phyloP scores from a whole-genome alignment of 164 flowering plant genomes.

The Nymphaea thermarum region DNA sequence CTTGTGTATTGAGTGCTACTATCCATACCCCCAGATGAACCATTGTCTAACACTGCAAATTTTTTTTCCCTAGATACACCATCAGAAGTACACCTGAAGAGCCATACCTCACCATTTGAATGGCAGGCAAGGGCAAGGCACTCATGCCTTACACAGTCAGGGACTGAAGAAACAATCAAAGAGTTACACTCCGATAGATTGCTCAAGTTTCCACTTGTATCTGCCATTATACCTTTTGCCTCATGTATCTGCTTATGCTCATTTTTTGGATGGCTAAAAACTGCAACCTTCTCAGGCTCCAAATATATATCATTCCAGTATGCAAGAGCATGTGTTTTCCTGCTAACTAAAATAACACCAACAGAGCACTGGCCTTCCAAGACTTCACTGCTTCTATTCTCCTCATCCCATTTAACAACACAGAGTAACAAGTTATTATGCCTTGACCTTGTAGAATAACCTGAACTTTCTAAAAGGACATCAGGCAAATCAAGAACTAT shows the following conservation, averaged over 20 bases:
- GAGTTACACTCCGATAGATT: slow-evolving; percentile 23
- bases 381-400: slow-evolving; percentile 12
- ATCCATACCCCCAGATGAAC: slow-evolving; percentile 19
- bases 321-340: slow-evolving; percentile 35
- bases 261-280: slow-evolving; percentile 15
- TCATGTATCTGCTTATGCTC: neutral
- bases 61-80: slow-evolving; percentile 29
- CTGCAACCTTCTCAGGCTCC: slow-evolving; percentile 17
- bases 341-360: slow-evolving; percentile 55
- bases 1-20: slow-evolving; percentile 54
- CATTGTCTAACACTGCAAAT: slow-evolving; percentile 13
- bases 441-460: slow-evolving; percentile 13
- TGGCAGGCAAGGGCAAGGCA: slow-evolving; percentile 62
- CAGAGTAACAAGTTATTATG: slow-evolving; percentile 48
- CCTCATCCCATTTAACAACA: slow-evolving; percentile 45
- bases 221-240: neutral
- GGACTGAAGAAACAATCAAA: slow-evolving; percentile 53
- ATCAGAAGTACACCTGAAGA: slow-evolving; percentile 43
- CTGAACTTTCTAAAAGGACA: slow-evolving; percentile 20
- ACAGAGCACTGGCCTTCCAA: slow-evolving; percentile 23
- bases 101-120: slow-evolving; percentile 76
- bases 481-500: slow-evolving; percentile 48
- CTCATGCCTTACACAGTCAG: slow-evolving; percentile 11
- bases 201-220: neutral
- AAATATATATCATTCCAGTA: slow-evolving; percentile 71